Conservation (phyloP, 2,329 filamentous ascomycete species). For the Xylaria sp. region DNA sequence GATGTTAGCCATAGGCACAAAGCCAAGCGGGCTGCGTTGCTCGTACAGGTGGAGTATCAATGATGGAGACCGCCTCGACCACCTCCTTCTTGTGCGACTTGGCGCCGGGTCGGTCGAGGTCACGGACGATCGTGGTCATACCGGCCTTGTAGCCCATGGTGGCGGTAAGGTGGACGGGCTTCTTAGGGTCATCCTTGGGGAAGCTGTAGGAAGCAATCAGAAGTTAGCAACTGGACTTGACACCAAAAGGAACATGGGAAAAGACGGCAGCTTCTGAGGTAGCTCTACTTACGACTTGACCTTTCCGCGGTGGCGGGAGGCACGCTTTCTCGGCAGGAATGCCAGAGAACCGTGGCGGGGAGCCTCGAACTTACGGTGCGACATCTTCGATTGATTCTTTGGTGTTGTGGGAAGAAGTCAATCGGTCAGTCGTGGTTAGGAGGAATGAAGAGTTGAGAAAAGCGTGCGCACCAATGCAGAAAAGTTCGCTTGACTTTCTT, state of each 20-base stretch:
- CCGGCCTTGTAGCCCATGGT: slow-evolving; percentile 99
- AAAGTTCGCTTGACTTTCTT: slow-evolving; percentile 32
- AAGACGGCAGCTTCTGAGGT: neutral
- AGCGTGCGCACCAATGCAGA: slow-evolving; percentile 26
- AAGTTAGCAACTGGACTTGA: slow-evolving; percentile 24
- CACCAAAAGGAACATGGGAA: slow-evolving; percentile 13
- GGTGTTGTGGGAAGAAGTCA: slow-evolving; percentile 39
- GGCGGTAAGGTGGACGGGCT: slow-evolving; percentile 98
- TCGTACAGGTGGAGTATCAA: slow-evolving; percentile 95
- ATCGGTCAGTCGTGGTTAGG: slow-evolving; percentile 34
- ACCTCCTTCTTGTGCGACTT: slow-evolving; percentile 99
- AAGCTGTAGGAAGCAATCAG: slow-evolving; percentile 63
- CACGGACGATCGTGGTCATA: slow-evolving; percentile 99
- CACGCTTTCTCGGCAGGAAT: slow-evolving; percentile 88
- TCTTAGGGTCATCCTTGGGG: slow-evolving; percentile 99
- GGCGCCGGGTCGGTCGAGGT: slow-evolving; percentile 97
- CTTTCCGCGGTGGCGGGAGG: slow-evolving; percentile 92
- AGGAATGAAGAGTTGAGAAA: slow-evolving; percentile 31
- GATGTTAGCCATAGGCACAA: slow-evolving; percentile 73
- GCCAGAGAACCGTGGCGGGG: slow-evolving; percentile 94
- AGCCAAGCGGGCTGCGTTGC: slow-evolving; percentile 81
- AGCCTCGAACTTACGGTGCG: slow-evolving; percentile 71
- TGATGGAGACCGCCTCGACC: slow-evolving; percentile 83
- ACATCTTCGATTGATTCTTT: slow-evolving; percentile 43
- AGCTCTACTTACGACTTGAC: slow-evolving; percentile 84